Evolutionary conservation across 192 early-diverging fungal genomes (phyloP), one percentile per base, ranked within the genome.

Genomic region (Rhizoclosmatium sp.): DNA sequence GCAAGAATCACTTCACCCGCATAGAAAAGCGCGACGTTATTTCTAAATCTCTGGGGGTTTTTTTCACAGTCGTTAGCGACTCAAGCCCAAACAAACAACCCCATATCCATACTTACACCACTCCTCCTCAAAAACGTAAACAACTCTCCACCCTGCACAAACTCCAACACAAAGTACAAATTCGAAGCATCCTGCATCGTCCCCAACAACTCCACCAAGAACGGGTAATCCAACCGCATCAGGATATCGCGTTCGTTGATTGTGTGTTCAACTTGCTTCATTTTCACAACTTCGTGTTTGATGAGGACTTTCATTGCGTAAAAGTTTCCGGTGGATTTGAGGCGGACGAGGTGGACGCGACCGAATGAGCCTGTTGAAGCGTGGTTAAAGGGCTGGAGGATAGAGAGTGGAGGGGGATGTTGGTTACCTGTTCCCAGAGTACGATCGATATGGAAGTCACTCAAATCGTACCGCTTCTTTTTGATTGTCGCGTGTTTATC

Each of bases 211-310:
- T 91, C 88, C 73, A 99, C 96, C 64, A 98, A 83, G 80, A 97
- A 98, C n/a, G 97, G 97, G 75, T 93, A 94, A 75, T 91, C 88
- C 65, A 97, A 91, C 72, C 88, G 84, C 77, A 95, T 95, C 31
- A 99, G 86, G 76, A 99, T 97, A 68, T 89, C 87, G 79, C 95
- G 95, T 87, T 99, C 97, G 86, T 97, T 99, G 78, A 97, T 93
- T 42, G 96, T 98, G 78, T 99, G 96, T 87, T 99, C 96, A 12
- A 99, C 96, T 81, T 99, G 97, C 83, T 95, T 95, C 81, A 95
- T 88, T 66, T 93, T 93, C 51, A 99, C 95, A 3, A 99, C 95
- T 71, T 99, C 95, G 47, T 90, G 82, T 83, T 99, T 99, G 68
- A 92, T 92, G 58, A 99, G 87, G 3, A 96, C 96, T 82, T 99